phyloP scores from a whole-genome alignment of 495 filamentous ascomycete genomes.

The Xylaria castorea region DNA sequence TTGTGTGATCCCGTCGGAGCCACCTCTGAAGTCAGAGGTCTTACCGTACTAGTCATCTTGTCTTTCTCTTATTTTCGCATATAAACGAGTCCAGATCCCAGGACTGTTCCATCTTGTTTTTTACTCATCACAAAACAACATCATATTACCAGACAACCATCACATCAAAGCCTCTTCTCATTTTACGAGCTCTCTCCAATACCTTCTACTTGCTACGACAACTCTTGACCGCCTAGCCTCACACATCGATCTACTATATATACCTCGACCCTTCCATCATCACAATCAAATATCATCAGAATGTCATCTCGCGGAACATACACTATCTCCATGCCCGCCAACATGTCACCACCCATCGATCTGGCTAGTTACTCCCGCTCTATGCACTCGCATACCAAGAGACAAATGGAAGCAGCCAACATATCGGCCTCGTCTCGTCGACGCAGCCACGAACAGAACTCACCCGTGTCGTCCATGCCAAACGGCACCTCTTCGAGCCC shows the following conservation, averaged over 20 bases:
- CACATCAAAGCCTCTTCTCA: not conserved
- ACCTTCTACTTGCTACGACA: not conserved
- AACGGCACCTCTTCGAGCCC: conserved; percentile 41
- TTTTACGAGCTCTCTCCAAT: not conserved
- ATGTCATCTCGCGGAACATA: conserved; percentile 49
- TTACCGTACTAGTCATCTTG: not conserved
- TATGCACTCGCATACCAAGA: conserved; percentile 60
- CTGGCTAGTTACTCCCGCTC: conserved; percentile 52
- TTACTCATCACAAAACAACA: not conserved
- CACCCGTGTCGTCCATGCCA: conserved; percentile 38
- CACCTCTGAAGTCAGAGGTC: conserved; percentile 10
- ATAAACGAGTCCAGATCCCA: conserved; percentile 17
- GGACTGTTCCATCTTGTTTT: not conserved
- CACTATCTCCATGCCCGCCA: conserved; percentile 41
- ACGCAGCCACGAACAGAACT: conserved; percentile 24
- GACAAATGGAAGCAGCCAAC: conserved; percentile 56
- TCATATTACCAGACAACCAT: not conserved
- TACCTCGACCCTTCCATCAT: not conserved
- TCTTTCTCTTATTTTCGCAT: conserved; percentile 10
- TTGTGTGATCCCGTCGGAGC: not conserved
- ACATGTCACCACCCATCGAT: conserved; percentile 51
- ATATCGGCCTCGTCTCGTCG: conserved; percentile 35
- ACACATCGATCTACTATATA: not conserved
- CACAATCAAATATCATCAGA: conserved; percentile 16
- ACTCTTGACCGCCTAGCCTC: not conserved